phyloP scores from a whole-genome alignment of 768 basidiomycete species.

The Lactifluus subvellereus region DNA sequence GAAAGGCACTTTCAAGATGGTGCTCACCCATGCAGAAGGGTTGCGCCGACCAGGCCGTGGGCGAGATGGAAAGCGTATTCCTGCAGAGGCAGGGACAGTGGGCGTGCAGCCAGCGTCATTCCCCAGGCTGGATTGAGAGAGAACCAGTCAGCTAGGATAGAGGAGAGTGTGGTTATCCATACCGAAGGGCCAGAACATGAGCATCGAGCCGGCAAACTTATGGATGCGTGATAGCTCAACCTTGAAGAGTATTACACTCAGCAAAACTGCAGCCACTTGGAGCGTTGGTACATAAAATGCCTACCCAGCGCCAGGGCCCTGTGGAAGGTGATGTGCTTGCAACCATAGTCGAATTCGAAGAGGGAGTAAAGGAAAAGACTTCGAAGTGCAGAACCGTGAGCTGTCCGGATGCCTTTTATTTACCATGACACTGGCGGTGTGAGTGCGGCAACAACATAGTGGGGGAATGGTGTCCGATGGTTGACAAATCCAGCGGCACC shows the following conservation, averaged over 20 bases:
- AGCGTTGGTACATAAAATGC: neutral
- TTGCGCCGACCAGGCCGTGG: neutral
- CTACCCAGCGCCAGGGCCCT: slow-evolving; percentile 8
- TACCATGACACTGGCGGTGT: too few relatives aligned
- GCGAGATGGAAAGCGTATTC: slow-evolving; percentile 1
- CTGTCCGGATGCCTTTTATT: neutral
- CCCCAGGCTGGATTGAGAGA: slow-evolving; percentile 19
- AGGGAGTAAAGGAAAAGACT: neutral
- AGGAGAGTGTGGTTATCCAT: neutral
- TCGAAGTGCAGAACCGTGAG: neutral
- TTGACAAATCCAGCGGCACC: too few relatives aligned
- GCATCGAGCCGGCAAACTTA: slow-evolving; percentile 23
- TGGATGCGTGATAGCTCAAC: slow-evolving; percentile 27
- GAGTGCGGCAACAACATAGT: too few relatives aligned
- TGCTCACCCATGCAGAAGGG: slow-evolving; percentile 4
- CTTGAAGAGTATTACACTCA: neutral
- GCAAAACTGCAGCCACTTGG: neutral
- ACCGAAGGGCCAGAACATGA: slow-evolving; percentile 27
- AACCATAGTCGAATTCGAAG: neutral
- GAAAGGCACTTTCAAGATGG: neutral
- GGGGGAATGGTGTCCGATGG: too few relatives aligned
- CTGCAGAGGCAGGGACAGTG: slow-evolving; percentile 13
- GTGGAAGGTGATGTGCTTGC: neutral
- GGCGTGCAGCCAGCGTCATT: slow-evolving; percentile 25
- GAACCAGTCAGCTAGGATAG: neutral